A percentile compares a stretch with the other conserved stretches of the same genome.
These are phyloP conservation scores for Pseudopediastrum boryanum DNA, from an alignment of 139 green algal genomes.

Conservation along the genomic window DNA sequence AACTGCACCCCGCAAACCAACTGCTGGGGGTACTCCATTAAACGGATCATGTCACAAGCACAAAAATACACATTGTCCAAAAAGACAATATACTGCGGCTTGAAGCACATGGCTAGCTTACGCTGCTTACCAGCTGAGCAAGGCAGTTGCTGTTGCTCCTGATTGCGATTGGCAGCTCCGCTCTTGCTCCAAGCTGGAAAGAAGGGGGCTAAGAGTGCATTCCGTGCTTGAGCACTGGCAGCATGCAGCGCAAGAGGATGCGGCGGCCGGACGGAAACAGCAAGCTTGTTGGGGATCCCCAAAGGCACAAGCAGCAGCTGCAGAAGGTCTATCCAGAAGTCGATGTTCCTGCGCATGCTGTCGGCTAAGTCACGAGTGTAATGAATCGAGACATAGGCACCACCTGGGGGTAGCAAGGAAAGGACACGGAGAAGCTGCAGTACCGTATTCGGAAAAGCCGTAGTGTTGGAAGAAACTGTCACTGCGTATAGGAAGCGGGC, in stretches of 20 bases:
- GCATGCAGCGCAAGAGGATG: background rate
- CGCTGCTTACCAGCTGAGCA: background rate
- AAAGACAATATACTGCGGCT: constrained; percentile 1
- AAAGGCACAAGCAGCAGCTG: constrained; percentile 20
- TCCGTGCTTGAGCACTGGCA: background rate
- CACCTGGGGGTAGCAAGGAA: background rate
- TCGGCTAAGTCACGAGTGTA: too few species aligned
- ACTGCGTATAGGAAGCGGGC: background rate
- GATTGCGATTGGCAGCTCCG: background rate
- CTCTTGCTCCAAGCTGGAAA: background rate
- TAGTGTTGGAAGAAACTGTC: background rate
- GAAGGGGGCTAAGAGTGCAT: constrained; percentile 7
- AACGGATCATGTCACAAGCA: constrained; percentile 34
- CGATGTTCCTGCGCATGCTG: background rate
- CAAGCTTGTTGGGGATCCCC: background rate
- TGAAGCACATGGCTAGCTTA: background rate
- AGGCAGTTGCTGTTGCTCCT: background rate
- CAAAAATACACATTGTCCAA: constrained; percentile 54
- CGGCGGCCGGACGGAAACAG: background rate
- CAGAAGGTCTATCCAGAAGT: constrained; percentile 14
- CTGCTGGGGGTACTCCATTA: constrained; percentile 39
- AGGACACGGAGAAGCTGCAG: constrained; percentile 11
- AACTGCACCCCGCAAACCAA: constrained; percentile 42
- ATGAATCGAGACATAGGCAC: background rate
- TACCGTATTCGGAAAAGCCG: background rate